These are phyloP conservation scores for Pyricularia sp. DNA, from an alignment of 2,329 filamentous ascomycete genomes.

Conservation along the genomic window DNA sequence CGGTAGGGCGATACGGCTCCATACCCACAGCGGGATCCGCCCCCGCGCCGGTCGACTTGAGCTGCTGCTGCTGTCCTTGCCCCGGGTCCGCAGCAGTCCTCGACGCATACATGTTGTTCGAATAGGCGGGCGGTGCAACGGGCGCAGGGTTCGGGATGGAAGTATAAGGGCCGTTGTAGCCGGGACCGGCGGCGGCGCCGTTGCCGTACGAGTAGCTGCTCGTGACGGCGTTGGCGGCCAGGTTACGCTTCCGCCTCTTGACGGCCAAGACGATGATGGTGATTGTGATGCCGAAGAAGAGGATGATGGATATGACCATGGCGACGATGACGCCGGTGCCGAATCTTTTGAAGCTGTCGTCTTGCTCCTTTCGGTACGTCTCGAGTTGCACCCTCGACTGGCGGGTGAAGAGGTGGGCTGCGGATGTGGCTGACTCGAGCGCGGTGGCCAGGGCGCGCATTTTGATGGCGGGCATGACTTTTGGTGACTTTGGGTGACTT, in stretches of 20 bases:
- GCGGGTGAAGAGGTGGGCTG: not conserved
- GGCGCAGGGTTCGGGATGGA: not conserved
- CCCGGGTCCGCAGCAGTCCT: not conserved
- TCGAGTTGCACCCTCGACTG: not conserved
- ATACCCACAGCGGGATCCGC: not conserved
- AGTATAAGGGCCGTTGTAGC: not conserved
- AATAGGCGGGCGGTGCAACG: not conserved
- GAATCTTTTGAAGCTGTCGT: not conserved
- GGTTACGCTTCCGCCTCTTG: not conserved
- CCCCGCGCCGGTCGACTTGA: not conserved
- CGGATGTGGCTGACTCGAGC: not conserved
- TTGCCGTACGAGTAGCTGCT: slow-evolving; percentile 13
- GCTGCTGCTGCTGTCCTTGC: not conserved
- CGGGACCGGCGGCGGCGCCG: no score
- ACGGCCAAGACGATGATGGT: not conserved
- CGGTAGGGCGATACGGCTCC: not conserved
- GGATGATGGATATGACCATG: not conserved
- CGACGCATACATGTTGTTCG: not conserved
- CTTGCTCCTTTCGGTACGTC: not conserved
- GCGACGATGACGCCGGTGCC: not conserved
- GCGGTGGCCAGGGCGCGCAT: not conserved
- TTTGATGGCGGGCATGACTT: not conserved
- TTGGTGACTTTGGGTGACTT: not conserved
- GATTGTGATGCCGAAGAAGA: not conserved
- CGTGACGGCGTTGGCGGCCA: not conserved